A percentile compares a stretch with the other conserved stretches of the same genome.
phyloP scores from a whole-genome alignment of 495 filamentous ascomycete genomes.

The Copromyces sp. region DNA sequence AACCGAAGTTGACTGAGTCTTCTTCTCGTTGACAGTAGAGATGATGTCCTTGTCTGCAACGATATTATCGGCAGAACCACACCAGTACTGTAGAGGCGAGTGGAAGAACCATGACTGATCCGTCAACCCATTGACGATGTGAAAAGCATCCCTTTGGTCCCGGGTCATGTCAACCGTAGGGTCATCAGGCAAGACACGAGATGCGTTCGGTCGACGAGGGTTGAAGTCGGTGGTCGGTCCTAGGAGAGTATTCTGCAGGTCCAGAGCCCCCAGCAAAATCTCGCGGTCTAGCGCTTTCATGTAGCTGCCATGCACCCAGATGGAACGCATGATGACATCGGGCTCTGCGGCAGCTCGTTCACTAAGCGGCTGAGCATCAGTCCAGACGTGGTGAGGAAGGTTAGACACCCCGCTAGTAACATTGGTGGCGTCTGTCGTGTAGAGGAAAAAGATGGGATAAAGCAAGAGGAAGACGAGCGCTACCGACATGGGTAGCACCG shows the following conservation, averaged over 20 bases:
- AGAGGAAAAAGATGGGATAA: slow-evolving; percentile 59
- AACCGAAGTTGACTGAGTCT: slow-evolving; percentile 43
- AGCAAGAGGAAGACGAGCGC: slow-evolving; percentile 51
- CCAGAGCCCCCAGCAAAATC: slow-evolving; percentile 49
- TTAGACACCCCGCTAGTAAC: slow-evolving; percentile 48
- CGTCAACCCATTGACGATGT: slow-evolving; percentile 41
- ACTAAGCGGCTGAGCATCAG: slow-evolving; percentile 50
- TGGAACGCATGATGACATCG: slow-evolving; percentile 47
- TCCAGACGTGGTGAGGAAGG: slow-evolving; percentile 69
- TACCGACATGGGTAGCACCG: slow-evolving; percentile 52
- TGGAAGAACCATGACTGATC: slow-evolving; percentile 55
- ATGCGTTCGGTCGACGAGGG: slow-evolving; percentile 25
- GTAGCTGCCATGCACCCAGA: slow-evolving; percentile 53
- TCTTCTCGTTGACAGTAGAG: slow-evolving; percentile 50
- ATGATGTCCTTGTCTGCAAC: slow-evolving; percentile 48
- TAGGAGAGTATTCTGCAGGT: slow-evolving; percentile 51
- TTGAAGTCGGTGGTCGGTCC: slow-evolving; percentile 43
- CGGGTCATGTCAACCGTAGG: slow-evolving; percentile 21
- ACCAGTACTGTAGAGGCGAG: slow-evolving; percentile 67
- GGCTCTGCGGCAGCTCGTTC: slow-evolving; percentile 26
- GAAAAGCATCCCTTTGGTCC: slow-evolving; percentile 36
- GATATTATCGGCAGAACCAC: slow-evolving; percentile 47
- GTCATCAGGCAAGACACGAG: slow-evolving; percentile 8
- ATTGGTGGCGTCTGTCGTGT: slow-evolving; percentile 49
- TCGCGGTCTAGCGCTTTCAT: slow-evolving; percentile 57